Evolutionary conservation across 495 filamentous ascomycete genomes (phyloP).

Genomic region (Clavariopsis aquatica): DNA sequence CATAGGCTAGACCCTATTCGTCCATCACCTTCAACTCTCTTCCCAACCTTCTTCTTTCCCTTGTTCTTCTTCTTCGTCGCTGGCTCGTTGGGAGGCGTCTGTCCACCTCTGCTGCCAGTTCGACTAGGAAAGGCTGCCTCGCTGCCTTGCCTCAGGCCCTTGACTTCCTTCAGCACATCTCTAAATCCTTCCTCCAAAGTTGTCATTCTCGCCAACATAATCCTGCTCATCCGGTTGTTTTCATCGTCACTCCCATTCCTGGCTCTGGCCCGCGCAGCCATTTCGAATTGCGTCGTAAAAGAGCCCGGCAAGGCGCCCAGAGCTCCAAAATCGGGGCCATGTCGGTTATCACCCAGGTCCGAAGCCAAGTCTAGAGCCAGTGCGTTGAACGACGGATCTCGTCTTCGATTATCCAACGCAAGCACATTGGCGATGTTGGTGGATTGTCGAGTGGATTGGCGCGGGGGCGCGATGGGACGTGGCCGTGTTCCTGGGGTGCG

Average conservation of each 20-base stretch:
- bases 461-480: slow-evolving; percentile 57
- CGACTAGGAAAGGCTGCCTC: slow-evolving; percentile 32
- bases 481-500: slow-evolving; percentile 55
- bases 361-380: slow-evolving; percentile 66
- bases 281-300: slow-evolving; percentile 76
- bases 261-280: slow-evolving; percentile 46
- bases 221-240: slow-evolving; percentile 65
- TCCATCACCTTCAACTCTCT: not conserved
- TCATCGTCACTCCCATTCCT: slow-evolving; percentile 53
- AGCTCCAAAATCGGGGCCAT: slow-evolving; percentile 46
- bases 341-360: slow-evolving; percentile 66
- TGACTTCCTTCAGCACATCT: slow-evolving; percentile 82
- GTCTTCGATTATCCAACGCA: slow-evolving; percentile 41
- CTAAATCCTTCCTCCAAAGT: slow-evolving; percentile 83
- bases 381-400: slow-evolving; percentile 53
- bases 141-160: slow-evolving; percentile 55
- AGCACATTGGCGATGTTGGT: slow-evolving; percentile 54
- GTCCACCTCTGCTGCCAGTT: slow-evolving; percentile 28
- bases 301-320: slow-evolving; percentile 66
- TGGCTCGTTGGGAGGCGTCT: slow-evolving; percentile 18
- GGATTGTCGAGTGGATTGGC: slow-evolving; percentile 55
- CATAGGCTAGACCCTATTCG: slow-evolving; percentile 21
- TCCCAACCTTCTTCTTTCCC: slow-evolving; percentile 34
- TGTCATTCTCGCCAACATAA: slow-evolving; percentile 92
- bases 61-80: slow-evolving; percentile 31